Conservation (phyloP, 192 early-diverging fungal species). For the Coemansia sp. region DNA sequence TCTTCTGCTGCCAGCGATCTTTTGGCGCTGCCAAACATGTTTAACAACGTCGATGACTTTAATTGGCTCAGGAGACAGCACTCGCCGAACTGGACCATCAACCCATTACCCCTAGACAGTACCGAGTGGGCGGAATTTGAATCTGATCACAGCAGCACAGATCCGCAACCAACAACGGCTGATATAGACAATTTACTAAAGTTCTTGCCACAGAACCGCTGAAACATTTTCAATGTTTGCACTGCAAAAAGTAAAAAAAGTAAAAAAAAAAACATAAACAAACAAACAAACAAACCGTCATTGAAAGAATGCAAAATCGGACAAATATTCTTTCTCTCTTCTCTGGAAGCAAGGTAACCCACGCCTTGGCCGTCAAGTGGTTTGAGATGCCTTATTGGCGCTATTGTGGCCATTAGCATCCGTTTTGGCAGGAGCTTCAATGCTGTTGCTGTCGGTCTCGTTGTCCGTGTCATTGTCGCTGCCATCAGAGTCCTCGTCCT, state of each 20-base stretch:
- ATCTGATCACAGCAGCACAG: neutral
- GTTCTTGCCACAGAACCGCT: neutral
- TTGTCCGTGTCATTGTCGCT: conserved; percentile 18
- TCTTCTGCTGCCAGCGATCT: conserved; percentile 6
- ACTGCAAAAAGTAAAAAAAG: neutral
- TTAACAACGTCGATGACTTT: conserved; percentile 80
- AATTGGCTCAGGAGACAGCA: conserved; percentile 82
- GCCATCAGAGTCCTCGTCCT: conserved; percentile 46
- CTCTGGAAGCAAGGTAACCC: no score
- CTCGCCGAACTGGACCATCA: conserved; percentile 74
- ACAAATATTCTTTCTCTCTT: no score
- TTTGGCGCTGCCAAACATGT: conserved; percentile 51
- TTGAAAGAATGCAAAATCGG: neutral
- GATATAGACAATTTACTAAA: neutral
- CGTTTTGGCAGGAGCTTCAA: neutral
- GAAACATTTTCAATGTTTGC: neutral
- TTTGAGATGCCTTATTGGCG: neutral
- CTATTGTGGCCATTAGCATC: neutral
- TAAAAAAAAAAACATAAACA: no score
- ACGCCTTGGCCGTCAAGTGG: no score
- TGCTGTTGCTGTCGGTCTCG: neutral
- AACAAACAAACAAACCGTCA: no score
- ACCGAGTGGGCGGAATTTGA: neutral
- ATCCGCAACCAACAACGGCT: no score
- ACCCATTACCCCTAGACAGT: neutral